Evolutionary conservation across 352 stramenopile species (phyloP).

Genomic region (Pythium sukuiense): DNA sequence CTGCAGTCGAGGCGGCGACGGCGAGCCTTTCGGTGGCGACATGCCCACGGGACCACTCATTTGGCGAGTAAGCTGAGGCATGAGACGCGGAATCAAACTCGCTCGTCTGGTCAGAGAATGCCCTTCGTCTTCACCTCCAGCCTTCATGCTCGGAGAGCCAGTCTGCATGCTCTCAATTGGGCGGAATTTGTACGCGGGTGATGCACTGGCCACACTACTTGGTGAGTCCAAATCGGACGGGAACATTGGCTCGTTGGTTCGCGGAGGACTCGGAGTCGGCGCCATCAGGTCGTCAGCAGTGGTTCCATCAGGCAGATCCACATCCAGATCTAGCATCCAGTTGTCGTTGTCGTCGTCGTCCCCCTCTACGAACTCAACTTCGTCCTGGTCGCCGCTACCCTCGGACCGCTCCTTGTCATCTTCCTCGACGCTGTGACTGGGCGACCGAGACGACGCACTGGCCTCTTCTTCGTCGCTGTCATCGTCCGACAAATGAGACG

Average conservation of each 20-base stretch:
- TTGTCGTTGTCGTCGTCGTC: conserved; percentile 1
- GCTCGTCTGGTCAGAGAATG: not conserved
- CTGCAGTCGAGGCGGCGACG: conserved; percentile 7
- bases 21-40: not conserved
- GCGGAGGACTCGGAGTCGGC: not conserved
- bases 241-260: not conserved
- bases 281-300: not conserved
- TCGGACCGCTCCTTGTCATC: conserved; percentile 7
- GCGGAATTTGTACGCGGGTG: not conserved
- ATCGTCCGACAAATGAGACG: conserved; percentile 25
- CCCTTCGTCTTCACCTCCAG: not conserved
- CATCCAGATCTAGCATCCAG: conserved; percentile 18
- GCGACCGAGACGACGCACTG: conserved; percentile 17
- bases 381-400: not conserved
- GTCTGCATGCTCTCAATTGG: not conserved
- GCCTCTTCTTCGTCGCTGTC: conserved; percentile 22
- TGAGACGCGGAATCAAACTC: conserved; percentile 16
- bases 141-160: not conserved
- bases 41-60: conserved; percentile 1
- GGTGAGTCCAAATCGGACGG: not conserved
- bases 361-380: conserved; percentile 1
- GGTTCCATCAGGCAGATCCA: conserved; percentile 17
- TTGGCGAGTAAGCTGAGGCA: conserved; percentile 9
- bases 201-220: not conserved
- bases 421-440: conserved; percentile 13